Conservation (phyloP, 2,329 filamentous ascomycete species). For the Aureobasidium mangrovei region DNA sequence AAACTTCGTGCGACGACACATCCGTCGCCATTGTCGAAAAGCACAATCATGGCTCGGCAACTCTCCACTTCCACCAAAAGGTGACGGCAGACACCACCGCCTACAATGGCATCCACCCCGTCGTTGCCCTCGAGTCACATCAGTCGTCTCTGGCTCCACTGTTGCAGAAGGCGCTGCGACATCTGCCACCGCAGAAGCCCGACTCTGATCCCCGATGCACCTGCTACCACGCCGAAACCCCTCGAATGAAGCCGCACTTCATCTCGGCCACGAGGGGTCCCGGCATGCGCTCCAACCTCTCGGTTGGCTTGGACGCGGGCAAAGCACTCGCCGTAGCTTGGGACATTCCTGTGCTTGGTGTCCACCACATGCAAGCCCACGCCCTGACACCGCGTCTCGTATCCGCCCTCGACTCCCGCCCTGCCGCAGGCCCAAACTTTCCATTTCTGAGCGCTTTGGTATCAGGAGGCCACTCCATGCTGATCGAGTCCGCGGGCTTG, state of each 20-base stretch:
- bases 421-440: conserved; percentile 43
- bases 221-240: neutral
- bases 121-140: conserved; percentile 67
- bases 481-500: conserved; percentile 64
- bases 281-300: conserved; percentile 73
- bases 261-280: conserved; percentile 86
- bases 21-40: conserved; percentile 72
- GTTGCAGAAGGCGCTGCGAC: conserved; percentile 52
- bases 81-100: conserved; percentile 69
- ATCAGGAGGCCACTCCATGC: conserved; percentile 84
- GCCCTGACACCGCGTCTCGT: conserved; percentile 78
- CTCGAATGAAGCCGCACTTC: conserved; percentile 57
- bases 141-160: conserved; percentile 60
- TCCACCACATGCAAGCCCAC: conserved; percentile 98
- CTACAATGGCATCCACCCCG: conserved; percentile 72
- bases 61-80: conserved; percentile 63
- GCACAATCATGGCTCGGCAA: conserved; percentile 12
- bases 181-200: conserved; percentile 38
- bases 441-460: conserved; percentile 85
- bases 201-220: neutral
- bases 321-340: conserved; percentile 82
- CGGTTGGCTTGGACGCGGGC: conserved; percentile 69
- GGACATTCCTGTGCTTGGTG: conserved; percentile 71
- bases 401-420: conserved; percentile 43
- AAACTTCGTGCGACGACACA: conserved; percentile 87